Conservation (phyloP, 352 stramenopile species). For the Pythium guiyangense region DNA sequence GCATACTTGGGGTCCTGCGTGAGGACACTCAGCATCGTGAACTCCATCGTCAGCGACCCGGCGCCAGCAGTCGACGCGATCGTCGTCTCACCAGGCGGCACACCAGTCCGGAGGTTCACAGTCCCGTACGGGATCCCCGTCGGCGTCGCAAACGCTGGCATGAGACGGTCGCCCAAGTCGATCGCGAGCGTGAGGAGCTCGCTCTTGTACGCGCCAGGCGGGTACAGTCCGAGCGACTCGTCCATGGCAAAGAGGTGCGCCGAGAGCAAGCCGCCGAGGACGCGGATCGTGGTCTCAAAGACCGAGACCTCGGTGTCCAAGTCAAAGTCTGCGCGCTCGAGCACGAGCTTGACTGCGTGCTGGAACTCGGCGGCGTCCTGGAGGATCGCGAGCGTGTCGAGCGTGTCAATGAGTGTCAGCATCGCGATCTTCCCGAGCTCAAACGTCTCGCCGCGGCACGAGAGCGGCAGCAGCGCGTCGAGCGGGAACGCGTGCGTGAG, state of each 20-base stretch:
- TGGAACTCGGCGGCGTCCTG: slow-evolving; percentile 73
- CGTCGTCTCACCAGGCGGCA: slow-evolving; percentile 92
- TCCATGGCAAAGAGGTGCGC: slow-evolving; percentile 83
- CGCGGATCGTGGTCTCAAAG: slow-evolving; percentile 93
- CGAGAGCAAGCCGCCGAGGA: slow-evolving; percentile 88
- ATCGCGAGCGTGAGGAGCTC: slow-evolving; percentile 91
- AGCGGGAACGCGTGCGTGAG: slow-evolving; percentile 79
- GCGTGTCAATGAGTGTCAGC: slow-evolving; percentile 89
- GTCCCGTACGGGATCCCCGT: slow-evolving; percentile 97
- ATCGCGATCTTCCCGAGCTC: slow-evolving; percentile 77
- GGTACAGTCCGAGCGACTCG: slow-evolving; percentile 41
- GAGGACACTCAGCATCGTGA: slow-evolving; percentile 92
- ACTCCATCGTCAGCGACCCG: slow-evolving; percentile 96
- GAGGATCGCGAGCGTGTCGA: slow-evolving; percentile 89
- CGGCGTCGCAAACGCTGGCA: slow-evolving; percentile 94
- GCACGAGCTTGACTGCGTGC: slow-evolving; percentile 57
- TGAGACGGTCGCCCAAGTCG: slow-evolving; percentile 94
- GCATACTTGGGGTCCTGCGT: slow-evolving; percentile 70
- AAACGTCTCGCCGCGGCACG: slow-evolving; percentile 64
- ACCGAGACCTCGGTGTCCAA: slow-evolving; percentile 88
- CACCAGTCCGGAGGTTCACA: slow-evolving; percentile 90
- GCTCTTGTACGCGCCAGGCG: slow-evolving; percentile 83
- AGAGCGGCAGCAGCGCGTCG: slow-evolving; percentile 71
- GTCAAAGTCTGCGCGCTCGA: slow-evolving; percentile 65
- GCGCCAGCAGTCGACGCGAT: slow-evolving; percentile 95